Evolutionary conservation across 495 filamentous ascomycete species (phyloP).

Genomic region (Elasticomyces elasticus): DNA sequence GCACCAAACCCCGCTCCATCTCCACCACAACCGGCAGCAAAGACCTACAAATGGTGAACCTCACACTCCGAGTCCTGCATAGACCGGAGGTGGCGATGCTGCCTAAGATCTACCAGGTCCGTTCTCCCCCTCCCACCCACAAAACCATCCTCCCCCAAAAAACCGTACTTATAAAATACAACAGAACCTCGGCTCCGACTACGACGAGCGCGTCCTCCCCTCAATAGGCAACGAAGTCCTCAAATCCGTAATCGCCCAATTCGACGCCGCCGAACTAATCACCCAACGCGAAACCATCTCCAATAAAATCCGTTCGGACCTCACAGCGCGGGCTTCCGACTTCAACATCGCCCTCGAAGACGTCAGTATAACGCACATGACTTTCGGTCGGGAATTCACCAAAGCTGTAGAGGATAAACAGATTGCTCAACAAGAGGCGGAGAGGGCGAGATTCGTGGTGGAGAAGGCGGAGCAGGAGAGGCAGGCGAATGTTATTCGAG

Average conservation of each 20-base stretch:
- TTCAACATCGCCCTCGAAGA: constrained; percentile 99
- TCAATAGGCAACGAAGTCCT: constrained; percentile 99
- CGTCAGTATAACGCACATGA: constrained; percentile 99
- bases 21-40: constrained; percentile 97
- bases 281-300: constrained; percentile 95
- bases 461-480: constrained; percentile 98
- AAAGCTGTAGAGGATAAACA: constrained; percentile 99
- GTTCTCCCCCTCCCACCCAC: background rate
- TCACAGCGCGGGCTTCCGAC: constrained; percentile 88
- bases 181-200: constrained; percentile 75
- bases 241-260: constrained; percentile 97
- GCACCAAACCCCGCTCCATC: constrained; percentile 94
- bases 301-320: constrained; percentile 88
- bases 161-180: constrained; percentile 16
- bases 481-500: constrained; percentile 94
- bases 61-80: constrained; percentile 93
- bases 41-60: constrained; percentile 98
- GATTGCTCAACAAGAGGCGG: constrained; percentile 98
- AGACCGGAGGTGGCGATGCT: constrained; percentile 84
- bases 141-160: constrained; percentile 31
- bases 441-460: constrained; percentile 94
- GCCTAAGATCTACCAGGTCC: constrained; percentile 97
- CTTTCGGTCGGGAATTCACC: constrained; percentile 98
- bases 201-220: constrained; percentile 97
- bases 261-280: constrained; percentile 98